Base-by-base conservation (phyloP, 208 protist species). In the Crithidia thermophila region DNA sequence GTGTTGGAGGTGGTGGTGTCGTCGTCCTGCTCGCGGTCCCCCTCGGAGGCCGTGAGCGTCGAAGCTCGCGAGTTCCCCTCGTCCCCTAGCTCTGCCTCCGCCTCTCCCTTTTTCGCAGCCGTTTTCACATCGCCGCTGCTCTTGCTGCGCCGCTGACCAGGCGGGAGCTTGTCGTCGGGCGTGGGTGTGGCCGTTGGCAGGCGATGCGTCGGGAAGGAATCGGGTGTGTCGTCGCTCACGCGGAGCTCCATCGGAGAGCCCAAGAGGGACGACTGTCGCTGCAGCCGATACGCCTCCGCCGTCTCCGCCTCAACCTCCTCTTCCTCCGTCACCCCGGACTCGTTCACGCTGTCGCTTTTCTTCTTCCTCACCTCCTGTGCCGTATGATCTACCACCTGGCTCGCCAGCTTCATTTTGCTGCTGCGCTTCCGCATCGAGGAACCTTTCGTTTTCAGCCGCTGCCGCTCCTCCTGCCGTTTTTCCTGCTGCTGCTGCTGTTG, bases 241-340 rank as follows among this genome's bases (percentile, higher is more conserved):
- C 39, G 55, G 39, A 62, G 42, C 28, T 51, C 57, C 3, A 49
- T 51, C 13, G 57, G 39, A 1, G 57, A 62, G 5, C 42, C 57
- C 30, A 62, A 9, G n/a, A 62, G 57, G 0, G 57, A 62, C 11
- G 57, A 62, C 42, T 62, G 57, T 6, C 25, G 57, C 57, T 37
- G n/a, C 42, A 51, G 28, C 20, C 16, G 16, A 18, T 9, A 21
- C 6, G 40, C 40, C 20, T 13, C 8, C 20, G 40, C 6, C 8
- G 16, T 18, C 40, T 46, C 40, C 18, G 13, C 18, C 20, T 62
- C 36, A 30, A 18, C 45, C 6, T 18, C 45, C 6, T 18, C 14
- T 14, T 28, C 57, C 16, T 30, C 55, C 13, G 23, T 16, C 27
- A 40, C 42, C 28, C n/a, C n/a, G 28, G 33, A 11, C 18, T 57